These are phyloP conservation scores for Saccharomycopsis babjevae DNA, from an alignment of 805 yeast genomes.

Conservation along the genomic window DNA sequence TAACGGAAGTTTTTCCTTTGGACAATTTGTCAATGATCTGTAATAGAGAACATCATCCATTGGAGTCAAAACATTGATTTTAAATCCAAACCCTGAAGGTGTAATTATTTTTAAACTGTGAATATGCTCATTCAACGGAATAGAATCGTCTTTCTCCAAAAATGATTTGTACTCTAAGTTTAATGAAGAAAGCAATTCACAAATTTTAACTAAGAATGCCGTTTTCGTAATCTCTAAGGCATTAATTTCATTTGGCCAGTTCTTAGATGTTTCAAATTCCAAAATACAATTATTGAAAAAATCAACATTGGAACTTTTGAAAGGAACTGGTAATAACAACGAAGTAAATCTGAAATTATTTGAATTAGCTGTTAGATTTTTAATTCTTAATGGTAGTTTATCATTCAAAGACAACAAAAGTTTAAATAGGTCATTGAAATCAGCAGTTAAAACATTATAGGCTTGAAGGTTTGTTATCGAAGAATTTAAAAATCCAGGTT, in stretches of 20 bases:
- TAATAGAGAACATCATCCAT: constrained; percentile 69
- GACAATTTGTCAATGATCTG: constrained; percentile 59
- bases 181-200: constrained; percentile 33
- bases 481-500: constrained; percentile 47
- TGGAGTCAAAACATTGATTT: constrained; percentile 66
- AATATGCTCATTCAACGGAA: constrained; percentile 56
- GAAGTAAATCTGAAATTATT: constrained; percentile 71
- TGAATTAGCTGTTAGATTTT: constrained; percentile 64
- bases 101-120: constrained; percentile 56
- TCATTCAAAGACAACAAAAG: constrained; percentile 35
- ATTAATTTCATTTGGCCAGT: constrained; percentile 89
- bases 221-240: constrained; percentile 85
- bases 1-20: constrained; percentile 46
- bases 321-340: constrained; percentile 70
- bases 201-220: constrained; percentile 71
- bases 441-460: constrained; percentile 34
- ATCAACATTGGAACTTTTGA: constrained; percentile 63
- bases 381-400: constrained; percentile 61
- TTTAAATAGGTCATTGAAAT: constrained; percentile 53
- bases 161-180: constrained; percentile 40
- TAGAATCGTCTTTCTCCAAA: constrained; percentile 52
- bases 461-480: constrained; percentile 35
- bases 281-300: constrained; percentile 72
- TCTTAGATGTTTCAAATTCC: constrained; percentile 81
- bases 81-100: constrained; percentile 87